Percentiles rank a stretch among this genome's conserved stretches.
Evolutionary conservation across 768 basidiomycete genomes (phyloP).

Genomic region (Tubosaeta brunneosetosa): DNA sequence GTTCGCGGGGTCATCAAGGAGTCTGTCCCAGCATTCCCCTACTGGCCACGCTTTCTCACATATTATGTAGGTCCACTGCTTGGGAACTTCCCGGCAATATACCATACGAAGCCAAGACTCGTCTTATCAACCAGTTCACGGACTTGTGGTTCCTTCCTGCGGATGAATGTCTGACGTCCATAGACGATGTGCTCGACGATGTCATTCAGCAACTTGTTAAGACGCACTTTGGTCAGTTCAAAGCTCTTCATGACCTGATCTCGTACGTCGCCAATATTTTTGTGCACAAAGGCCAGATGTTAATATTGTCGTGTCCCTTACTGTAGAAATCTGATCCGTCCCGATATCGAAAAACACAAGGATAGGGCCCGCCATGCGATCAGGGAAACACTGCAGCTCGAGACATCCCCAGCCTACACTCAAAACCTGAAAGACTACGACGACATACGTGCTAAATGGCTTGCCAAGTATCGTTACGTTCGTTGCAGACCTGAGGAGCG

Average conservation of each 20-base stretch:
- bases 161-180: constrained; percentile 29
- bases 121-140: constrained; percentile 34
- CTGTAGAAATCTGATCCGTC: constrained; percentile 24
- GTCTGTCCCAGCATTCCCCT: constrained; percentile 23
- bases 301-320: background rate
- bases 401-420: constrained; percentile 38
- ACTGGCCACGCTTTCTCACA: background rate
- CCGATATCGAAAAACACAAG: constrained; percentile 29
- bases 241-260: constrained; percentile 30
- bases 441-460: constrained; percentile 23
- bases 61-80: constrained; percentile 29
- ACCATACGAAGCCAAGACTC: constrained; percentile 37
- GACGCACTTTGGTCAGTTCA: constrained; percentile 40
- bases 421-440: constrained; percentile 27
- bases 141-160: constrained; percentile 36
- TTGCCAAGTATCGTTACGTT: constrained; percentile 19
- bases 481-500: background rate
- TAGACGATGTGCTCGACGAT: constrained; percentile 30
- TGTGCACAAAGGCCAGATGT: background rate
- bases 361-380: constrained; percentile 23
- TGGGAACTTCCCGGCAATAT: constrained; percentile 43
- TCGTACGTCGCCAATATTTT: constrained; percentile 26
- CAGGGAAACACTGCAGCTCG: constrained; percentile 34
- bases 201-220: constrained; percentile 27
- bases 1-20: constrained; percentile 33